Percentiles rank a stretch among this genome's conserved stretches.
Evolutionary conservation across 1,284 basidiomycete genomes (phyloP).

Genomic region (Takashimella koratensis): DNA sequence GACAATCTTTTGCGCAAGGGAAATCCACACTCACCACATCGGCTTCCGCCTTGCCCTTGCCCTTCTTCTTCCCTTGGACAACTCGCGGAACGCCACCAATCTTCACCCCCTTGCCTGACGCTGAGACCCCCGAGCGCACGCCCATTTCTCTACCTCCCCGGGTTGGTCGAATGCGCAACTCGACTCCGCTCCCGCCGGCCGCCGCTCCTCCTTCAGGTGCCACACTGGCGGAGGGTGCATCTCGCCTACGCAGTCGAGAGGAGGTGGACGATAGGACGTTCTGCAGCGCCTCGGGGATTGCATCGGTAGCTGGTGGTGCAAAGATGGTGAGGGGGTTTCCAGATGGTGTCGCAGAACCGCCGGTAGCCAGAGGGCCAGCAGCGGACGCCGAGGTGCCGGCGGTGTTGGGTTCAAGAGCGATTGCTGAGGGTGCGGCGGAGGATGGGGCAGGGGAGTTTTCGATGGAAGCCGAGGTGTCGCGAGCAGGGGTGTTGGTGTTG

Average conservation of each 20-base stretch:
- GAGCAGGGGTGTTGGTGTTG: background rate
- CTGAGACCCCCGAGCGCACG: conserved; percentile 37
- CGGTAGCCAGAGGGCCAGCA: background rate
- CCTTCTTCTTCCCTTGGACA: conserved; percentile 20
- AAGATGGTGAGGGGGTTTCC: conserved; percentile 31
- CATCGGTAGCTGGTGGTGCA: conserved; percentile 18
- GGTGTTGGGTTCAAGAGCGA: background rate
- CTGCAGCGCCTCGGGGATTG: conserved; percentile 22
- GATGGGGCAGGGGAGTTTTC: conserved; percentile 13
- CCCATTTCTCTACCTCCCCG: conserved; percentile 19
- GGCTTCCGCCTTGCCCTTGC: conserved; percentile 27
- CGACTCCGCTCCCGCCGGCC: conserved; percentile 13
- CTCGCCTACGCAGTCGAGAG: background rate
- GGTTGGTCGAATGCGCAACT: conserved; percentile 18
- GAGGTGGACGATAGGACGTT: conserved; percentile 2
- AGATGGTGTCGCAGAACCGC: background rate
- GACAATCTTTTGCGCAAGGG: background rate
- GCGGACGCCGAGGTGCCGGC: background rate
- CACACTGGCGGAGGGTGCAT: conserved; percentile 15
- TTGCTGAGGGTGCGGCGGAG: conserved; percentile 11
- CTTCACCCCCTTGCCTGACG: conserved; percentile 38
- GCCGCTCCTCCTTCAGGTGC: conserved; percentile 26
- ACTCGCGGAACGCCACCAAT: conserved; percentile 22
- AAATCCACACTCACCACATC: conserved; percentile 22
- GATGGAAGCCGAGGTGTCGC: conserved; percentile 6